Base-by-base conservation (phyloP, 768 basidiomycete species). In the Dentipellis sp. region DNA sequence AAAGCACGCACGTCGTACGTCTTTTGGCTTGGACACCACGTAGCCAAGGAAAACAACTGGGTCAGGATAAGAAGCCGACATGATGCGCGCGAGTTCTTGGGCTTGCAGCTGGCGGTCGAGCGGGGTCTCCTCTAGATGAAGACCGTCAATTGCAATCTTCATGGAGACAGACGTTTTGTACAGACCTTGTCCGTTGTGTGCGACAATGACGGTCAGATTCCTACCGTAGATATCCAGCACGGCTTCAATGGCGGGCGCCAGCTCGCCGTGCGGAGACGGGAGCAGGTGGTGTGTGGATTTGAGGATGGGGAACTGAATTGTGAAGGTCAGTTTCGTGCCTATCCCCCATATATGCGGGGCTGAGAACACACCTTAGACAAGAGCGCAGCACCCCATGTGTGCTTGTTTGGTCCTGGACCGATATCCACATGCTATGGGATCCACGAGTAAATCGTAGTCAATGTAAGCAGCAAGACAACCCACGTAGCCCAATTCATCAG, bases 231-330 rank as follows among this genome's bases (percentile, higher is more conserved):
- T 75, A 52, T 93, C 86, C 12, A 94, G 72, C 2, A 88, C 77
- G 3, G 91, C 91, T 68, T 91, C 88, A 35, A 94, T 94, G 1
- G 91, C 91, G 0, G 91, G 91, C 2, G 91, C 91, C 22, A 94
- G 81, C 67, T 94, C 92, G 8, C 89, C 88, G 55, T 78, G 67
- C 17, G 93, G 93, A 1, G 91, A 94, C 0, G 93, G 92, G 40
- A 94, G 77, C 0, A 94, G 75, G 64, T 94, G 89, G 64, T 94
- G 93, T 12, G 80, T 83, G 1, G 91, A 88, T 61, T 83, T 83
- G 62, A 94, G 75, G 66, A 95, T 94, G 0, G 93, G 92, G 71
- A 91, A 95, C 83, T 92, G 58, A 4, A 47, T 42, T 3, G 1
- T 36, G n/a, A 57, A 60, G 8, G 49, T 53, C 2, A 54, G 0